Percentiles rank a stretch among this genome's conserved stretches.
Conservation (phyloP, 176 grass and related monocot genomes). For the Rhynchospora breviuscula region DNA sequence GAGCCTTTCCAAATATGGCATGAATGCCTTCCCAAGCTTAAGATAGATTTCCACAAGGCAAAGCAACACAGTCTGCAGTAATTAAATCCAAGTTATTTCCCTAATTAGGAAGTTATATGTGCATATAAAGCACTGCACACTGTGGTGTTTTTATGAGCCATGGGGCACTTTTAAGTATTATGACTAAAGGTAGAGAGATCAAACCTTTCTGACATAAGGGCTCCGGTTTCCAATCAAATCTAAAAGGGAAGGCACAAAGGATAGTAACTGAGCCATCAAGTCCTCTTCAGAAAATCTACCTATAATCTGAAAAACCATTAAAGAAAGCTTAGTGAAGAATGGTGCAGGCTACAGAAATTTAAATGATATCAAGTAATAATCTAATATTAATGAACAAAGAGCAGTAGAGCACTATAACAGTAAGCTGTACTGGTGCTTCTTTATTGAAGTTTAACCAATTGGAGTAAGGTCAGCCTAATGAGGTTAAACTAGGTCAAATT, state of each 20-base stretch:
- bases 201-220: constrained; percentile 76
- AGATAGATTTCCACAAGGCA: constrained; percentile 78
- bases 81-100: background rate
- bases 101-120: background rate
- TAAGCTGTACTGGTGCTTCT: background rate
- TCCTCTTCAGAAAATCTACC: constrained; percentile 51
- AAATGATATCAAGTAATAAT: background rate
- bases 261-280: constrained; percentile 55
- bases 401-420: background rate
- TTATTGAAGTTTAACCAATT: background rate
- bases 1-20: constrained; percentile 47
- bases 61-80: constrained; percentile 47
- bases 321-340: background rate
- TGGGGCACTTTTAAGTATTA: background rate
- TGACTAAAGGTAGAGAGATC: constrained; percentile 7
- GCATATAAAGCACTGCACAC: background rate
- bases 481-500: background rate
- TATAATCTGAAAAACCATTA: constrained; percentile 56
- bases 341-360: background rate
- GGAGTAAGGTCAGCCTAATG: background rate
- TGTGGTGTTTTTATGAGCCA: background rate
- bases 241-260: constrained; percentile 66
- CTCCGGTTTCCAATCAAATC: constrained; percentile 61
- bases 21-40: constrained; percentile 61
- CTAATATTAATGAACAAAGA: background rate